Conservation (phyloP, 2,329 filamentous ascomycete species). For the Davidsoniella australis region DNA sequence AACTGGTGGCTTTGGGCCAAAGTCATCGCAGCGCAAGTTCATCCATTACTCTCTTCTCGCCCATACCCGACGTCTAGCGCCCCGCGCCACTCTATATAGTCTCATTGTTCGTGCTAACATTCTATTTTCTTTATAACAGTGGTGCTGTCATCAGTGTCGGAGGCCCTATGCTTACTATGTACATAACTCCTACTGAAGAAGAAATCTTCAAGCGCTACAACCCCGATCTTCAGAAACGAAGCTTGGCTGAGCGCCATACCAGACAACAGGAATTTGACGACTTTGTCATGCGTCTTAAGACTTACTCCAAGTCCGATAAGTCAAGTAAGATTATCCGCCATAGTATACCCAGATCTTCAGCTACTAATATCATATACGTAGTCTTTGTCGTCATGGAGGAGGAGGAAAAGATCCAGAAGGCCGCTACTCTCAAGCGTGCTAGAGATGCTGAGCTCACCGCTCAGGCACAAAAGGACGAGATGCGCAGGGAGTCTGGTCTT, state of each 20-base stretch:
- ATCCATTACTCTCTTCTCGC: conserved; percentile 1
- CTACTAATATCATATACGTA: conserved; percentile 15
- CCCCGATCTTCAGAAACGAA: conserved; percentile 79
- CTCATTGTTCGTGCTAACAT: not conserved
- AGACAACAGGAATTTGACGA: conserved; percentile 75
- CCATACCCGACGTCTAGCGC: too few relatives aligned
- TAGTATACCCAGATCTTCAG: not conserved
- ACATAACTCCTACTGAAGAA: conserved; percentile 69
- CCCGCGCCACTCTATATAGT: too few relatives aligned
- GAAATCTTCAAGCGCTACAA: conserved; percentile 87
- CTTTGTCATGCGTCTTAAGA: conserved; percentile 69
- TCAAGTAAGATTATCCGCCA: conserved; percentile 45
- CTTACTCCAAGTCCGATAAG: conserved; percentile 80
- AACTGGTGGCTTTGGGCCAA: conserved; percentile 44
- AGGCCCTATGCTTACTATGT: conserved; percentile 70
- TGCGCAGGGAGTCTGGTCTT: conserved; percentile 32
- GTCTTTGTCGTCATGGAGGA: conserved; percentile 36
- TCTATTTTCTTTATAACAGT: conserved; percentile 26
- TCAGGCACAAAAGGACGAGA: conserved; percentile 28
- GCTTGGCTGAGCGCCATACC: conserved; percentile 60
- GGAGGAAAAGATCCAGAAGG: conserved; percentile 26
- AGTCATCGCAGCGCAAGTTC: conserved; percentile 49
- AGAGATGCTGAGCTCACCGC: conserved; percentile 25
- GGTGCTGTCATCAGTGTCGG: conserved; percentile 58
- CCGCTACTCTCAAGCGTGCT: conserved; percentile 21